phyloP scores from a whole-genome alignment of 2,329 filamentous ascomycete genomes.

The Aspergillus hortae region DNA sequence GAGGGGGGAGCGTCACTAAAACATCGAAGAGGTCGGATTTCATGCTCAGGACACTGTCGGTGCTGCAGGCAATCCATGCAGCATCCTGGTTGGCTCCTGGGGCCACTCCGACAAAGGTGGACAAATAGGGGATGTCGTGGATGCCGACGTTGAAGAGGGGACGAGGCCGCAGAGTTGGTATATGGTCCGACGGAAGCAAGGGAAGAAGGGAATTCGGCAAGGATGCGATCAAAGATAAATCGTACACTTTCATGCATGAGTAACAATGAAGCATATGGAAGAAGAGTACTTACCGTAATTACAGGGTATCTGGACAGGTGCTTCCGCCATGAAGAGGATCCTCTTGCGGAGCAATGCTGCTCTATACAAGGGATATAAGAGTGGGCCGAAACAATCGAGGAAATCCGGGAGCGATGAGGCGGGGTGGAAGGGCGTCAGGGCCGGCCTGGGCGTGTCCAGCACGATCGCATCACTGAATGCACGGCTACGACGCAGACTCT shows the following conservation, averaged over 20 bases:
- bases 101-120: conserved; percentile 57
- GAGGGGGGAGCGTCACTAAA: conserved; percentile 73
- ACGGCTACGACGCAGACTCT: conserved; percentile 29
- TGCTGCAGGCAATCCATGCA: conserved; percentile 93
- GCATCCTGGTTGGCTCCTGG: conserved; percentile 36
- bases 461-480: conserved; percentile 43
- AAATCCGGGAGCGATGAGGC: conserved; percentile 76
- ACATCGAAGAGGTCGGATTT: conserved; percentile 88
- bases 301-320: conserved; percentile 80
- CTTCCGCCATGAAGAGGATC: conserved; percentile 79
- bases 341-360: conserved; percentile 82
- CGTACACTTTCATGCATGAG: conserved; percentile 65
- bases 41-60: conserved; percentile 84
- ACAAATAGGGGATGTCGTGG: conserved; percentile 80
- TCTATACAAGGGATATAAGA: conserved; percentile 87
- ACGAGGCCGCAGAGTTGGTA: conserved; percentile 62
- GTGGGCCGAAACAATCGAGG: conserved; percentile 78
- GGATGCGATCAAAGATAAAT: conserved; percentile 87
- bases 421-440: conserved; percentile 75
- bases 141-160: conserved; percentile 93
- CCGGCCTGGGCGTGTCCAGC: conserved; percentile 47
- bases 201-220: conserved; percentile 73
- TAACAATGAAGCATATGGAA: conserved; percentile 10
- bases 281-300: conserved; percentile 68
- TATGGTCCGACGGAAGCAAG: conserved; percentile 60